phyloP scores from a whole-genome alignment of 345 rosid genomes.

The Gossypium bickii region DNA sequence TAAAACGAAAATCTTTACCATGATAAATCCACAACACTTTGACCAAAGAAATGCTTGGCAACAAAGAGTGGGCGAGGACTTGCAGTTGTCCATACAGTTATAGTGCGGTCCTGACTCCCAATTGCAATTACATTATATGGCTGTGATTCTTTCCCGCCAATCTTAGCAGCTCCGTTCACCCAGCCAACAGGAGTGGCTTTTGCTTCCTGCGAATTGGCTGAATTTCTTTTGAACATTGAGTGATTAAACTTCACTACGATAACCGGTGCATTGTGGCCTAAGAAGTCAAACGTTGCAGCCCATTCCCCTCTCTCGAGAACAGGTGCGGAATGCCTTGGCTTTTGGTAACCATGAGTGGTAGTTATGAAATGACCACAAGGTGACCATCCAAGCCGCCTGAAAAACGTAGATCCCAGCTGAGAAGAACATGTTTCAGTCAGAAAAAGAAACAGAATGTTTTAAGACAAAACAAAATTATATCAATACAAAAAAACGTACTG shows the following conservation, averaged over 20 bases:
- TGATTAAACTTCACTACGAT: conserved; percentile 93
- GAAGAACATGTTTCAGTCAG: conserved; percentile 27
- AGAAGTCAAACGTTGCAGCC: conserved; percentile 94
- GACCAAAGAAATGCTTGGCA: conserved; percentile 94
- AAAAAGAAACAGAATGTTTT: conserved; percentile 4
- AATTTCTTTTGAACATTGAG: conserved; percentile 75
- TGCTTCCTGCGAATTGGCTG: conserved; percentile 49
- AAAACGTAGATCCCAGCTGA: conserved; percentile 97
- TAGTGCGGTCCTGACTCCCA: conserved; percentile 99
- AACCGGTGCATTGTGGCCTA: conserved; percentile 97
- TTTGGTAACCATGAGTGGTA: conserved; percentile 98
- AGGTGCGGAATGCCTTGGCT: conserved; percentile 99
- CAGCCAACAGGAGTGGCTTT: conserved; percentile 61
- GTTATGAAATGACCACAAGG: conserved; percentile 99
- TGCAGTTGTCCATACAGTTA: conserved; percentile 99
- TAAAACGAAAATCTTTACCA: conserved; percentile 49
- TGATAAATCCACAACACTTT: conserved; percentile 97
- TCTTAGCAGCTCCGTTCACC: conserved; percentile 81
- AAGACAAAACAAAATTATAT: conserved; percentile 10
- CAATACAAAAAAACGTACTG: conserved; percentile 43
- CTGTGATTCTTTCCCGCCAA: conserved; percentile 75
- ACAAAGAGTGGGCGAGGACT: conserved; percentile 97
- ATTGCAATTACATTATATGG: conserved; percentile 95
- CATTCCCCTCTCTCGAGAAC: conserved; percentile 99
- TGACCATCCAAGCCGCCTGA: conserved; percentile 99